phyloP scores from a whole-genome alignment of 73 alveolate genomes.

The Breviolum minutum region DNA sequence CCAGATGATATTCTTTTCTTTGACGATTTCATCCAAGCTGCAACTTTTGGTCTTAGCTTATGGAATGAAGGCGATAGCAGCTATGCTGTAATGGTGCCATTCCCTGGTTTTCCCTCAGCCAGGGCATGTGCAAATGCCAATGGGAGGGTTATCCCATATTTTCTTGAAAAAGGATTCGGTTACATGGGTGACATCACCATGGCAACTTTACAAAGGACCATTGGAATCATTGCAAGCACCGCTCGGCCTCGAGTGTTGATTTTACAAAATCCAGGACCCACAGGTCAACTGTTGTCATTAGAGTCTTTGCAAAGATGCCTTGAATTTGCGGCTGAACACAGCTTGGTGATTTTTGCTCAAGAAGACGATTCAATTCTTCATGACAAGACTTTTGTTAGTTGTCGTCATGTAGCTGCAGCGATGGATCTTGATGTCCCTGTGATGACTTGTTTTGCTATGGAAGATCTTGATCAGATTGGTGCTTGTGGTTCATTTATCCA shows the following conservation, averaged over 20 bases:
- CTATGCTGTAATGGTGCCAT: neutral
- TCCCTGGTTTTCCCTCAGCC: neutral
- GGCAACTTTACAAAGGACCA: neutral
- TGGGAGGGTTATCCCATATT: neutral
- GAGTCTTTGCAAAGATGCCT: neutral
- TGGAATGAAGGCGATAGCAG: neutral
- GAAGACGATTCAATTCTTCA: constrained; percentile 4
- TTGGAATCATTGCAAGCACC: neutral
- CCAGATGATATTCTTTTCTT: neutral
- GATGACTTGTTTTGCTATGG: neutral
- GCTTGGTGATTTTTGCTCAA: neutral
- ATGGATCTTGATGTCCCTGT: neutral
- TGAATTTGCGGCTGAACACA: neutral
- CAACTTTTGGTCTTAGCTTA: neutral
- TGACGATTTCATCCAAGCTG: neutral
- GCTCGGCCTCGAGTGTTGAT: neutral
- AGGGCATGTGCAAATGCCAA: neutral
- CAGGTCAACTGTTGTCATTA: neutral
- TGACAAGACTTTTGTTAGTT: neutral
- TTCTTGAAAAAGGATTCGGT: neutral
- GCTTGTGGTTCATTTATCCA: neutral
- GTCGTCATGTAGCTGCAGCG: neutral
- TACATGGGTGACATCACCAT: neutral
- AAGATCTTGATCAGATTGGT: neutral
- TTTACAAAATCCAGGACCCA: neutral